phyloP scores from a whole-genome alignment of 257 asterid genomes.

The Primulina huaijiensis region DNA sequence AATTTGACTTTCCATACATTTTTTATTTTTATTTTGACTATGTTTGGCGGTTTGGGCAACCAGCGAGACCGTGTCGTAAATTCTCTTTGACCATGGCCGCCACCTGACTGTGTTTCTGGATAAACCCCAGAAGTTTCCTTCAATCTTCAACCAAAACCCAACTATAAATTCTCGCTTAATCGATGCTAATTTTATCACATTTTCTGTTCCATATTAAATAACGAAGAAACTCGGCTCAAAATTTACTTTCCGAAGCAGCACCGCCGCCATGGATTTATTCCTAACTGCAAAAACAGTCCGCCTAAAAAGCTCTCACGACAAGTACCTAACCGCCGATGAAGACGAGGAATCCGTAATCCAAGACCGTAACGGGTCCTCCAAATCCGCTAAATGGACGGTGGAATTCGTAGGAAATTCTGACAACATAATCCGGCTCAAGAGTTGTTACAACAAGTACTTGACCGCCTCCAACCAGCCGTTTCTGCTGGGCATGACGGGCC shows the following conservation, averaged over 20 bases:
- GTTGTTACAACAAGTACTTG: slow-evolving; percentile 62
- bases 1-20: too few species aligned
- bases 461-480: slow-evolving; percentile 68
- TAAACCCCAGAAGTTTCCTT: neutral
- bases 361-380: slow-evolving; percentile 49
- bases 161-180: neutral
- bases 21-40: neutral
- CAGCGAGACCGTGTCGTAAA: neutral
- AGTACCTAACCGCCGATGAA: slow-evolving; percentile 57
- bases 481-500: slow-evolving; percentile 80
- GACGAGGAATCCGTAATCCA: slow-evolving; percentile 67
- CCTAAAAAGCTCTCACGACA: slow-evolving; percentile 54
- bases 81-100: neutral
- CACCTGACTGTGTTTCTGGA: neutral
- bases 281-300: slow-evolving; percentile 58
- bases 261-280: slow-evolving; percentile 67
- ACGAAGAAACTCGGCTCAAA: slow-evolving; percentile 19
- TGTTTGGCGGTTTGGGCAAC: neutral
- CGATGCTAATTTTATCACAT: neutral
- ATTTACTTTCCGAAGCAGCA: slow-evolving; percentile 23
- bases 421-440: slow-evolving; percentile 50
- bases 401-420: slow-evolving; percentile 45
- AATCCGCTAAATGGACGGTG: slow-evolving; percentile 59
- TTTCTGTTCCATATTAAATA: neutral
- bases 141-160: neutral